Base-by-base conservation (phyloP, 225 moss, liverwort and hornwort species). In the Physcomitrellopsis africana region DNA sequence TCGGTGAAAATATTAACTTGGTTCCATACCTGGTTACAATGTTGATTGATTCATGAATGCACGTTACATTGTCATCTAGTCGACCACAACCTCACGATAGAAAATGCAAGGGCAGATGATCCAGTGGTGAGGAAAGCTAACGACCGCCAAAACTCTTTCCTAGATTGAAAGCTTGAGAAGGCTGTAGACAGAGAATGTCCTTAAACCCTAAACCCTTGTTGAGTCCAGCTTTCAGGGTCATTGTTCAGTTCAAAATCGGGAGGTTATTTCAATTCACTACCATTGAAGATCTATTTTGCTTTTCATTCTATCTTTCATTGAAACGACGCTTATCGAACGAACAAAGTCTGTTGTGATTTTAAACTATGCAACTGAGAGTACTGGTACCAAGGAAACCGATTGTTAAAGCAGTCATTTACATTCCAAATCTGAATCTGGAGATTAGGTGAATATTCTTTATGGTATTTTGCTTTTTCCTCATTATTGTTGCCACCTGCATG, bases 131-230 rank as follows among this genome's bases (percentile, higher is more conserved):
- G 32, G 32, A 37, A 37, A 37, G 32, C 32, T 37, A 37, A 37
- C 32, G 32, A 7, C 37, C 10, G n/a, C 62, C 27, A 53, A n/a
- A 46, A 70, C 45, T 15, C 70, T 56, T 70, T 70, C 69, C 20
- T 26, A 14, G 53, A 53, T 41, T 41, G 47, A 10, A 15, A 65
- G 19, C 43, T 44, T 11, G 63, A 43, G 43, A 9, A 9, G 44
- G 45, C 29, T 41, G 47, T 6, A 11, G 12, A 53, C 51, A 17
- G 11, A 13, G 55, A 9, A 51, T 22, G 17, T 5, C 67, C 67
- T 63, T 48, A 32, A 67, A 67, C 58, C 58, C 44, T 64, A 72
- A 32, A 19, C 60, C 63, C 63, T 37, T 52, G 41, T 48, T 74
- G 4, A 11, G 1, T 16, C 7, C 20, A 0, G 20, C 32, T 37